Evolutionary conservation across 176 grass and related monocot genomes (phyloP).

Genomic region (Eragrostis curvula): DNA sequence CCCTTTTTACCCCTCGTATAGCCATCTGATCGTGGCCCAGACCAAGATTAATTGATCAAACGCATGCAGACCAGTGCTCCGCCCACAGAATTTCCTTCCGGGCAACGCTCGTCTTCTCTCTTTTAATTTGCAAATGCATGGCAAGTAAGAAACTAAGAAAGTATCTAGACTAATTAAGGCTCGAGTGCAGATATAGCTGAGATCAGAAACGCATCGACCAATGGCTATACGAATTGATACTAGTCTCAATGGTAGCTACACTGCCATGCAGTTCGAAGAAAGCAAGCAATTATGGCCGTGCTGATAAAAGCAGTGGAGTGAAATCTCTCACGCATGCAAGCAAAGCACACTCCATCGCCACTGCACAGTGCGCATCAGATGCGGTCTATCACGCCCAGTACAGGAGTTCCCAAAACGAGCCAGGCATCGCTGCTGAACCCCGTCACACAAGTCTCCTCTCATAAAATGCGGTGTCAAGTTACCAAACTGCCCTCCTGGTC

Average conservation of each 20-base stretch:
- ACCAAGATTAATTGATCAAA: not conserved
- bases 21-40: not conserved
- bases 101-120: not conserved
- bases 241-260: conserved; percentile 53
- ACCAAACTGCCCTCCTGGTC: conserved; percentile 32
- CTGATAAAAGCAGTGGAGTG: conserved; percentile 11
- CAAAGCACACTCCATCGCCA: not conserved
- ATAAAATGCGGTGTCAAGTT: conserved; percentile 21
- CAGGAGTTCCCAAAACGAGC: conserved; percentile 47
- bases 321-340: conserved; percentile 25
- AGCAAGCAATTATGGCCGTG: conserved; percentile 29
- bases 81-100: not conserved
- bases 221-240: conserved; percentile 52
- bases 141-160: not conserved
- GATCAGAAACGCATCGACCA: conserved; percentile 15
- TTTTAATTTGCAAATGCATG: not conserved
- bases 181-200: too few relatives aligned
- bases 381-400: conserved; percentile 5
- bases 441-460: conserved; percentile 40
- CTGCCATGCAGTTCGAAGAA: conserved; percentile 28
- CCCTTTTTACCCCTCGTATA: not conserved
- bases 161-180: too few relatives aligned
- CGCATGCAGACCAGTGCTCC: not conserved
- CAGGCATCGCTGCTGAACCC: conserved; percentile 40
- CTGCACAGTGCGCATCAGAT: conserved; percentile 20